phyloP scores from a whole-genome alignment of 2,329 filamentous ascomycete genomes.

The Truncatella angustata region DNA sequence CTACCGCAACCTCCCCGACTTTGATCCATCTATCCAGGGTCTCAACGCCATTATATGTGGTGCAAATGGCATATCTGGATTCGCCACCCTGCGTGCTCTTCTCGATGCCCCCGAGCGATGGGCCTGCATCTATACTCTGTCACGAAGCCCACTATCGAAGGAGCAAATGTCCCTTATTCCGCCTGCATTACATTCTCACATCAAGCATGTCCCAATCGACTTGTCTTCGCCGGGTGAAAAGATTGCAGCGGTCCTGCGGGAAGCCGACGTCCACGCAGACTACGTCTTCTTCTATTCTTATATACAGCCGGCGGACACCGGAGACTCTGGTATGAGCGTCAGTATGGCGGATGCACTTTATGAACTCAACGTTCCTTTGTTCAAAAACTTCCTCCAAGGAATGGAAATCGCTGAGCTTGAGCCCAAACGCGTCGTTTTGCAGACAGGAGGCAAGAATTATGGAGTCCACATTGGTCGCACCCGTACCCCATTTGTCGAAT shows the following conservation, averaged over 20 bases:
- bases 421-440: neutral
- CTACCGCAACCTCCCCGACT: neutral
- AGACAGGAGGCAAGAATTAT: neutral
- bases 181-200: neutral
- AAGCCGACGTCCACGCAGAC: neutral
- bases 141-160: neutral
- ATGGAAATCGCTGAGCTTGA: neutral
- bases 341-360: neutral
- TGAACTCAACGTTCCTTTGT: neutral
- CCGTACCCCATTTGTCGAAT: neutral
- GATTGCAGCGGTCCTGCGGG: neutral
- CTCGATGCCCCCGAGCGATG: neutral
- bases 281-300: neutral
- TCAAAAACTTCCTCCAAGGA: neutral
- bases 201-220: neutral
- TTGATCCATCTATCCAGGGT: neutral
- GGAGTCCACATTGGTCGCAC: neutral
- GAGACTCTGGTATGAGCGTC: neutral
- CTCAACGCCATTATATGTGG: neutral
- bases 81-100: neutral
- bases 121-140: neutral
- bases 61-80: neutral
- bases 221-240: neutral
- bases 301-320: neutral
- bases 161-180: neutral